Evolutionary conservation across 305 asterid genomes (phyloP).

Genomic region (Fraxinus sp.): DNA sequence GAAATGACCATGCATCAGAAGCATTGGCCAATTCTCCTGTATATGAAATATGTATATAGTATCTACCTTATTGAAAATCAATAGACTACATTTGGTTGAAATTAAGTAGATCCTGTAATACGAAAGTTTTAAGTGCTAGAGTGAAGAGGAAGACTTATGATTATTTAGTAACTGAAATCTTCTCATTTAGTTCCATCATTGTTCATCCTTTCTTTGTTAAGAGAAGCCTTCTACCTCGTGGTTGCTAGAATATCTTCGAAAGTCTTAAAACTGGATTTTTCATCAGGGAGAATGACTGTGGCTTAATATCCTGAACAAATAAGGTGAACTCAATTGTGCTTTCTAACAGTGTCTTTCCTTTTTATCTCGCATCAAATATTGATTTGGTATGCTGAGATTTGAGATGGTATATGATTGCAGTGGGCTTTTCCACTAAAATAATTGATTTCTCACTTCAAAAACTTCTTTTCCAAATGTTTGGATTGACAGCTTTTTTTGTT

Average conservation of each 20-base stretch:
- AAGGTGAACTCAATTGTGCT: neutral
- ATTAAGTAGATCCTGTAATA: neutral
- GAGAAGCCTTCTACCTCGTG: neutral
- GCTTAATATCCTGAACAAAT: neutral
- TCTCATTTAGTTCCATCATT: neutral
- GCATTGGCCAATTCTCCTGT: neutral
- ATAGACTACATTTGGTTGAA: neutral
- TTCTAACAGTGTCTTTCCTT: neutral
- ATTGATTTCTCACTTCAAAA: slow-evolving; percentile 1
- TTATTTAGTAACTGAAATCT: neutral
- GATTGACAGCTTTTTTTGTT: neutral
- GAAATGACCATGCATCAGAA: neutral
- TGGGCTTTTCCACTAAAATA: neutral
- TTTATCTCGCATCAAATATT: neutral
- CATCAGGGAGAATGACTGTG: neutral
- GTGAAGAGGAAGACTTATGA: neutral
- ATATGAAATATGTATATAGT: neutral
- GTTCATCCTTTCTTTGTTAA: neutral
- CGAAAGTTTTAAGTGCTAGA: neutral
- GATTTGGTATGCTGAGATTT: neutral
- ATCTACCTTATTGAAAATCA: neutral
- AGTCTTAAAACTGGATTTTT: neutral
- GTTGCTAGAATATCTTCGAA: neutral
- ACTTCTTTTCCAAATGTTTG: neutral
- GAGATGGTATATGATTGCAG: neutral